Evolutionary conservation across 257 asterid species (phyloP), one percentile per base, ranked within the genome.

Genomic region (Solanum okadae): DNA sequence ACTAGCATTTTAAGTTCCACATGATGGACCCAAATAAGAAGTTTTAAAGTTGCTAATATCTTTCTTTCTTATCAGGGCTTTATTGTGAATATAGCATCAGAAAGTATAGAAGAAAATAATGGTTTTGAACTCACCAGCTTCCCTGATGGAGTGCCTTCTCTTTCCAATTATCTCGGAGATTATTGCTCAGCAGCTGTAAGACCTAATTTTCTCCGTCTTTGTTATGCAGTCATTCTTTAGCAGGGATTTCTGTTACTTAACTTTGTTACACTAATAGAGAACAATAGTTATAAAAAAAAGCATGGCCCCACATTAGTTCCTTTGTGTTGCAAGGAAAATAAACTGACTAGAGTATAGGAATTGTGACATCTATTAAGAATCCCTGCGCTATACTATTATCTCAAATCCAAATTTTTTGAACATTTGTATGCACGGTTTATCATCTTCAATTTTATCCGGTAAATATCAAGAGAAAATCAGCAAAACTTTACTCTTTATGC

Each of bases 181-280:
- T 97, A 97, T 88, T 97, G 99, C 90, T 92, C 95, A 88, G 92
- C 94, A 76, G 87, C 95, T 85, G 99, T 97, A 95, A 93, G 97
- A 70, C 89, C 90, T 29, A 81, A 27, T 8, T 44, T 25, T 27
- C 40, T 79, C 27, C 5, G 40, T 27, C 25, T 46, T 81, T 46
- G 25, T 35, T 22, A 63, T 38, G 27, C 29, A 75, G 14, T 12
- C 25, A 82, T 38, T 56, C 29, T 42, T 40, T 16, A 16, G 72
- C 42, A 44, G 13, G 13, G 15, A 77, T 35, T 83, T 83, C 18
- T 72, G 42, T 37, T 59, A 31, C 25, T 87, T 7, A 4, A 49
- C 75, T 25, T 88, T 61, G 3, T 3, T 14, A 35, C 4, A 16
- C 71, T 23, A 44, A n/a, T 22, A 65, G n/a, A 71, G 70, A 29